phyloP scores from a whole-genome alignment of 345 rosid genomes.

The Syzygium jambos region DNA sequence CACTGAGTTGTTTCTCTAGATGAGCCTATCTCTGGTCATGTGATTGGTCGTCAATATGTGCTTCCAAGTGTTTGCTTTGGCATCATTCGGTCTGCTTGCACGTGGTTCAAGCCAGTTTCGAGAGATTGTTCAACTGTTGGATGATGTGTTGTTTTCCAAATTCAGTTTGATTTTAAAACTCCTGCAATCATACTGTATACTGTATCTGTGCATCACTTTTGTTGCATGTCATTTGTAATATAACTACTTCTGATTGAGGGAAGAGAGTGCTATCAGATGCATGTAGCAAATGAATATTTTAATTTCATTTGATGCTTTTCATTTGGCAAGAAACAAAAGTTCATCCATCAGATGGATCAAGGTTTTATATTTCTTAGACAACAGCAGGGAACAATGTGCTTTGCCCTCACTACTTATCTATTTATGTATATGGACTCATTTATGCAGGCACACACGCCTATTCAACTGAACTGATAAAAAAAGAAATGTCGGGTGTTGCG shows the following conservation, averaged over 20 bases:
- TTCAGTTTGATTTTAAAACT: background rate
- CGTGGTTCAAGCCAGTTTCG: accelerated
- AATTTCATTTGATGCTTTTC: background rate
- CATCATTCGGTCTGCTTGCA: background rate
- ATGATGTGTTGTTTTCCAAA: background rate
- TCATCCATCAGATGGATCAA: too few species aligned
- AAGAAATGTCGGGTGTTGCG: too few species aligned
- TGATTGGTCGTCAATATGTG: accelerated
- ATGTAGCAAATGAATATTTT: background rate
- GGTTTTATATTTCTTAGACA: too few species aligned
- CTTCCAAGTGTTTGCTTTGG: background rate
- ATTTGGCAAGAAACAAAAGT: background rate
- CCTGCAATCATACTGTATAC: background rate
- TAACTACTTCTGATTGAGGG: background rate
- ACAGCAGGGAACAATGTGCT: too few species aligned
- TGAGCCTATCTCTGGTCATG: accelerated
- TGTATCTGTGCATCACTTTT: background rate
- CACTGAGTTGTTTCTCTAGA: background rate
- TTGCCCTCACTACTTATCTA: too few species aligned
- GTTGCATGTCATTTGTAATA: background rate
- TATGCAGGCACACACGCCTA: too few species aligned
- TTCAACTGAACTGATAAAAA: too few species aligned
- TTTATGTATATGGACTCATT: too few species aligned
- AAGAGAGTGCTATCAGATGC: background rate
- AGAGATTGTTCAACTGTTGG: background rate